These are phyloP conservation scores for Sphagnum contortum DNA, from an alignment of 225 moss, liverwort and hornwort species.

Conservation along the genomic window DNA sequence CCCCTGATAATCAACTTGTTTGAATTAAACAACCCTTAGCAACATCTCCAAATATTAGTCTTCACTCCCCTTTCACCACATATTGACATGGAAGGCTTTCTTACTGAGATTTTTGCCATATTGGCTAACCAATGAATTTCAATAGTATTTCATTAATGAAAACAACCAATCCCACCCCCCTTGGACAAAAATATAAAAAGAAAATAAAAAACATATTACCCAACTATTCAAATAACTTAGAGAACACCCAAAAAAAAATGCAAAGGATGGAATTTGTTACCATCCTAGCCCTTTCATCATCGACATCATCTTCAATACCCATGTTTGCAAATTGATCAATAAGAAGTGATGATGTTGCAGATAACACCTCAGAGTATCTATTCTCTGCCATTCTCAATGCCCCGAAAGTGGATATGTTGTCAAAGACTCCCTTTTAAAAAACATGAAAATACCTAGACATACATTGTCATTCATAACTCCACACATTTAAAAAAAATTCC, in stretches of 20 bases:
- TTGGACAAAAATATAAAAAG: too few species aligned
- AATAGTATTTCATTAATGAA: not conserved
- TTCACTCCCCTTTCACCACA: too few species aligned
- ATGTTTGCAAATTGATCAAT: slow-evolving; percentile 48
- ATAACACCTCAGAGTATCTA: slow-evolving; percentile 60
- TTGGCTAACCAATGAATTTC: not conserved
- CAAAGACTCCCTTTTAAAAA: slow-evolving; percentile 10
- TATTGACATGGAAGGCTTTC: too few species aligned
- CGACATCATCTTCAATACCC: slow-evolving; percentile 55
- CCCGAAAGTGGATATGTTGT: slow-evolving; percentile 54
- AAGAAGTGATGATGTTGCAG: slow-evolving; percentile 28
- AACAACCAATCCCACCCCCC: too few species aligned
- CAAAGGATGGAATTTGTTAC: slow-evolving; percentile 8
- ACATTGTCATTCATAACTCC: not conserved
- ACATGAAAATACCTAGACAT: not conserved
- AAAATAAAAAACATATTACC: not conserved
- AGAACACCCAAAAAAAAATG: not conserved
- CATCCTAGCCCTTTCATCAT: slow-evolving; percentile 46
- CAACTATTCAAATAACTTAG: not conserved
- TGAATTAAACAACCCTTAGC: too few species aligned
- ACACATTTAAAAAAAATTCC: not conserved
- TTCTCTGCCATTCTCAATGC: slow-evolving; percentile 57
- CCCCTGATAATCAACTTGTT: too few species aligned
- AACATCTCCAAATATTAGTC: too few species aligned
- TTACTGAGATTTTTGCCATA: too few species aligned